phyloP scores from a whole-genome alignment of 805 yeast species.

The Saturnispora mendoncae region DNA sequence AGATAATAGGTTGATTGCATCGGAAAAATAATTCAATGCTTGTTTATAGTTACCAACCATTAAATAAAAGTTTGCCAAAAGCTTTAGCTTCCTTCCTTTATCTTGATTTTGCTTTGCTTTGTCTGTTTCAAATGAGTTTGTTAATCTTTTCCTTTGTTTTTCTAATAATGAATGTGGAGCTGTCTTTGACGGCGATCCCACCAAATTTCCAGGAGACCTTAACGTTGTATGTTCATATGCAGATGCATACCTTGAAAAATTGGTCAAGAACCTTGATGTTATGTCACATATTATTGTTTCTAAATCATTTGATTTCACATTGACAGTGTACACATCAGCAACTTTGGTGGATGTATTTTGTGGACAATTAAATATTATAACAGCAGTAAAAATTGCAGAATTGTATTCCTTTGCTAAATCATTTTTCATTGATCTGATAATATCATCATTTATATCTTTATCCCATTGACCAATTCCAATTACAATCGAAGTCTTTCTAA shows the following conservation, averaged over 20 bases:
- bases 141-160: conserved; percentile 21
- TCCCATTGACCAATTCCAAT: conserved; percentile 35
- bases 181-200: conserved; percentile 7
- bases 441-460: conserved; percentile 19
- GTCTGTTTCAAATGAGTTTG: conserved; percentile 29
- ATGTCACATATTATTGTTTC: conserved; percentile 72
- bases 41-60: conserved; percentile 71
- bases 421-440: conserved; percentile 24
- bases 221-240: conserved; percentile 73
- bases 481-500: conserved; percentile 63
- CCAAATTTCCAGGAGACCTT: conserved; percentile 62
- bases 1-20: conserved; percentile 52
- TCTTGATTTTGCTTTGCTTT: conserved; percentile 34
- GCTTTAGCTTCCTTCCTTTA: conserved; percentile 66
- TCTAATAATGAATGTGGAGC: conserved; percentile 13
- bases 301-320: conserved; percentile 21
- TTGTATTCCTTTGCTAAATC: conserved; percentile 41
- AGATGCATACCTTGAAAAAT: conserved; percentile 59
- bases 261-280: conserved; percentile 51
- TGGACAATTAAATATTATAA: conserved; percentile 48
- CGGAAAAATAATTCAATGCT: conserved; percentile 68
- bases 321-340: conserved; percentile 16
- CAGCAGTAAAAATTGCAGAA: conserved; percentile 44
- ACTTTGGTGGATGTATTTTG: conserved; percentile 5
- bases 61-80: conserved; percentile 66